Evolutionary conservation across 305 asterid genomes (phyloP).

Genomic region (Euphrasia arctica): DNA sequence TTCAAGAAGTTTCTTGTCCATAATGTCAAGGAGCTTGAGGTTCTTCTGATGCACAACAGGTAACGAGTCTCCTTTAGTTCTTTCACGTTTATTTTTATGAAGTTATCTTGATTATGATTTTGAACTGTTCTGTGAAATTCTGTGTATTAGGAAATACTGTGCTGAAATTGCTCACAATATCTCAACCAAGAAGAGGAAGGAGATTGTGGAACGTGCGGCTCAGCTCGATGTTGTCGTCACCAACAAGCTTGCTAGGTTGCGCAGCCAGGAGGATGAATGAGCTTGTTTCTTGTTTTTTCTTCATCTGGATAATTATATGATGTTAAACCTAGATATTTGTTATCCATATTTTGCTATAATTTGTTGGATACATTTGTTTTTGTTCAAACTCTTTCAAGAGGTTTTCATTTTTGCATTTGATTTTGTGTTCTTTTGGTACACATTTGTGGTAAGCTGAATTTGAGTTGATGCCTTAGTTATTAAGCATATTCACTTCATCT

Average conservation of each 20-base stretch:
- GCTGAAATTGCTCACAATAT: constrained; percentile 72
- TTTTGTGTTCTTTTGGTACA: not conserved
- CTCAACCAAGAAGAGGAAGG: constrained; percentile 65
- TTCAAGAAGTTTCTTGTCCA: constrained; percentile 69
- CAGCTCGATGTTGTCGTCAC: constrained; percentile 68
- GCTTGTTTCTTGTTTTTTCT: not conserved
- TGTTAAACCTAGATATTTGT: not conserved
- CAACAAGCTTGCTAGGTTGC: constrained; percentile 65
- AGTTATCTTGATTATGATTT: not conserved
- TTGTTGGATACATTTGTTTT: not conserved
- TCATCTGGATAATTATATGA: not conserved
- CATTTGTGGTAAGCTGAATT: not conserved
- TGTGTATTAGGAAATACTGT: constrained; percentile 45
- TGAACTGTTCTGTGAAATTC: not conserved
- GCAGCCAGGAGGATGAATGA: constrained; percentile 77
- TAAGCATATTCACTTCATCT: too few species aligned
- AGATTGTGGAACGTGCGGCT: constrained; percentile 59
- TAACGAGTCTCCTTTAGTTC: not conserved
- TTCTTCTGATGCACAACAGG: constrained; percentile 75
- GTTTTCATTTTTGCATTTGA: not conserved
- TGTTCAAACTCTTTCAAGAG: not conserved
- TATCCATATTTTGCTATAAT: not conserved
- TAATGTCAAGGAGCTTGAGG: constrained; percentile 54
- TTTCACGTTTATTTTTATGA: not conserved
- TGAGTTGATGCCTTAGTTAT: not conserved